A percentile compares a stretch with the other conserved stretches of the same genome.
Evolutionary conservation across 495 filamentous ascomycete genomes (phyloP).

Genomic region (Trichoderma reesei): DNA sequence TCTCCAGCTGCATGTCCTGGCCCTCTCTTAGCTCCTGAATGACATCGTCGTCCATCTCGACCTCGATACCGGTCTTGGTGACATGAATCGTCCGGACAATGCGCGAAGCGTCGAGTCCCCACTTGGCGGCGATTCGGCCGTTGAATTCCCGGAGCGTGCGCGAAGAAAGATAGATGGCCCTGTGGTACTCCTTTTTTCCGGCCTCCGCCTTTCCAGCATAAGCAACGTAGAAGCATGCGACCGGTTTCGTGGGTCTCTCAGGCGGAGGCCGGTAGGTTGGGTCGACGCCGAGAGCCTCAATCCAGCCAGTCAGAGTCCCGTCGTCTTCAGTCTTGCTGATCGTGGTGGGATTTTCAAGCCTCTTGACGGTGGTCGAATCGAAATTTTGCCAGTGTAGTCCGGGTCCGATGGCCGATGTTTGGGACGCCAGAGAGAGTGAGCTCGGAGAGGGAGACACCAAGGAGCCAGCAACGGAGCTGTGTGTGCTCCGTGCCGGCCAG

Average conservation of each 20-base stretch:
- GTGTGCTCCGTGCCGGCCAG: slow-evolving; percentile 49
- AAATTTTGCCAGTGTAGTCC: slow-evolving; percentile 47
- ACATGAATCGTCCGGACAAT: slow-evolving; percentile 63
- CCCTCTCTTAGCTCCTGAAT: slow-evolving; percentile 80
- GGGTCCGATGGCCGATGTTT: slow-evolving; percentile 27
- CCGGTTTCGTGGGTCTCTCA: slow-evolving; percentile 56
- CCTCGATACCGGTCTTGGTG: slow-evolving; percentile 60
- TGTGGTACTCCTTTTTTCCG: slow-evolving; percentile 48
- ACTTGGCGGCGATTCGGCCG: slow-evolving; percentile 61
- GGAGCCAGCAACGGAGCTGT: slow-evolving; percentile 43
- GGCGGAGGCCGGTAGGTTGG: slow-evolving; percentile 69
- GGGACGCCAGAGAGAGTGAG: slow-evolving; percentile 48
- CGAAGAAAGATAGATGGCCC: slow-evolving; percentile 76
- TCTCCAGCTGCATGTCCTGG: slow-evolving; percentile 67
- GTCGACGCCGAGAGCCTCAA: slow-evolving; percentile 88
- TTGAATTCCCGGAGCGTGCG: slow-evolving; percentile 65
- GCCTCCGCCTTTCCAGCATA: slow-evolving; percentile 41
- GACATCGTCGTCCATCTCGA: slow-evolving; percentile 86
- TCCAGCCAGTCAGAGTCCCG: slow-evolving; percentile 61
- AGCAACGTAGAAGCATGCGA: slow-evolving; percentile 84
- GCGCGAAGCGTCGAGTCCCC: slow-evolving; percentile 58
- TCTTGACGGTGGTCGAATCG: slow-evolving; percentile 32
- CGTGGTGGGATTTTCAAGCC: slow-evolving; percentile 38
- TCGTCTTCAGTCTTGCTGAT: slow-evolving; percentile 38
- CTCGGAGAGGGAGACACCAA: slow-evolving; percentile 65